Evolutionary conservation across 2,329 filamentous ascomycete genomes (phyloP), one percentile per base, ranked within the genome.

Genomic region (Aspergillus fijiensis): DNA sequence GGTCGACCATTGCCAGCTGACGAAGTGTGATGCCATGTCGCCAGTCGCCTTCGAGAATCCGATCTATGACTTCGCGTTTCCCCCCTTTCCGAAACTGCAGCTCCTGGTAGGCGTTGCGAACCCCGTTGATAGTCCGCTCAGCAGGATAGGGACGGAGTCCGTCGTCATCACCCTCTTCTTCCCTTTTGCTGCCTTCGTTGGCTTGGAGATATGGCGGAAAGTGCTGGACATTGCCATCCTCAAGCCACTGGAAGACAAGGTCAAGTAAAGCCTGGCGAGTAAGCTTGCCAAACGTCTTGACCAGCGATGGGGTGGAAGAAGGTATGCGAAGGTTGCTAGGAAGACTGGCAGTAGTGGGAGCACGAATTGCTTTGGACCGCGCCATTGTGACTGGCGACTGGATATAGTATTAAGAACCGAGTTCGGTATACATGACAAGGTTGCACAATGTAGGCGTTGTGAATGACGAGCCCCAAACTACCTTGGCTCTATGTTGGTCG

Each of bases 161-260:
- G 58, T 89, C 84, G 1, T 86, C 84, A 11, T 85, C 82, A 0
- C 83, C 79, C 7, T 45, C 53, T 4, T 55, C 52, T 0, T 49
- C 53, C 25, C 33, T n/a, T 49, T 80, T 77, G 7, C 82, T 70
- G 1, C 66, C 77, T 19, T 84, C 79, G n/a, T 82, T 77, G 69
- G 45, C 74, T 63, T 71, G 80, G 50, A 89, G 82, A 70, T 82
- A 86, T 0, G 89, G 89, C 1, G 80, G 79, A 49, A 85, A 88
- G 19, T 84, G 79, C 4, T 82, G 75, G 47, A 86, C 79, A 63
- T 89, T 88, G 63, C 82, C 80, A 52, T 88, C 85, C 59, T 89
- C 85, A 3, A 96, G 85, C 92, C 92, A 96, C 77, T 89, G 84
- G 23, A 92, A 82, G 0, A 85, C 89, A 9, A 96, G 82, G 0